Percentiles rank a stretch among this genome's conserved stretches.
phyloP scores from a whole-genome alignment of 2,329 filamentous ascomycete species.

The Talaromyces sp. region DNA sequence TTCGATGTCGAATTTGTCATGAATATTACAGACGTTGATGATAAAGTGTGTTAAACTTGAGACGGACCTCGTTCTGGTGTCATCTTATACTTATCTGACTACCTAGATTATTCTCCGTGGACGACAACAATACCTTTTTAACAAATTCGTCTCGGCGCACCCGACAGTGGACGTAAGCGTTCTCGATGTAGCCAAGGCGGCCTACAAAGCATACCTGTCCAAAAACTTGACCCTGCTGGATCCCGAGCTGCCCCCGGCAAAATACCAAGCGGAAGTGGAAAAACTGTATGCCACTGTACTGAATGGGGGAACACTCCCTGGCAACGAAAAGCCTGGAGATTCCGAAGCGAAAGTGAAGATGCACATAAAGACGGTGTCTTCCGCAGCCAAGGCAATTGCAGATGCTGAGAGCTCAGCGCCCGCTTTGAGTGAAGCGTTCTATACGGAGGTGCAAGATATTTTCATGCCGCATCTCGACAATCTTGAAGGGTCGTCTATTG shows the following conservation, averaged over 20 bases:
- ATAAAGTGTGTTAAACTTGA: constrained; percentile 50
- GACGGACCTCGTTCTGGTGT: neutral
- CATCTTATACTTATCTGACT: neutral
- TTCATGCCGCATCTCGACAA: constrained; percentile 77
- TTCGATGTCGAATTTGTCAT: constrained; percentile 83
- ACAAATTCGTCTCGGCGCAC: constrained; percentile 57
- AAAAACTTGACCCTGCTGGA: constrained; percentile 60
- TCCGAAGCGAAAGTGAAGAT: constrained; percentile 85
- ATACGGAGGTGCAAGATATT: constrained; percentile 59
- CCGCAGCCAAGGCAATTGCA: constrained; percentile 49
- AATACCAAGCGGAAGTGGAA: constrained; percentile 45
- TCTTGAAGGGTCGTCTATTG: constrained; percentile 51
- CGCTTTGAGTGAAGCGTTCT: constrained; percentile 45
- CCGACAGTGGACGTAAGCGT: constrained; percentile 41
- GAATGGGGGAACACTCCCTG: constrained; percentile 50
- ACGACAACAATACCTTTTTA: constrained; percentile 72
- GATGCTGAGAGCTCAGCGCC: constrained; percentile 22
- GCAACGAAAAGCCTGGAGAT: constrained; percentile 58
- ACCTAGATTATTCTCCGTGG: constrained; percentile 58
- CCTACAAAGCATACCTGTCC: constrained; percentile 55
- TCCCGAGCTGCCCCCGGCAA: constrained; percentile 39
- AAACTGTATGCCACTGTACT: constrained; percentile 52
- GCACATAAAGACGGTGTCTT: constrained; percentile 64
- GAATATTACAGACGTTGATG: constrained; percentile 85
- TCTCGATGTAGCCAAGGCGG: constrained; percentile 45